These are phyloP conservation scores for Malassezia sympodialis DNA, from an alignment of 1,284 basidiomycete species.

Conservation along the genomic window DNA sequence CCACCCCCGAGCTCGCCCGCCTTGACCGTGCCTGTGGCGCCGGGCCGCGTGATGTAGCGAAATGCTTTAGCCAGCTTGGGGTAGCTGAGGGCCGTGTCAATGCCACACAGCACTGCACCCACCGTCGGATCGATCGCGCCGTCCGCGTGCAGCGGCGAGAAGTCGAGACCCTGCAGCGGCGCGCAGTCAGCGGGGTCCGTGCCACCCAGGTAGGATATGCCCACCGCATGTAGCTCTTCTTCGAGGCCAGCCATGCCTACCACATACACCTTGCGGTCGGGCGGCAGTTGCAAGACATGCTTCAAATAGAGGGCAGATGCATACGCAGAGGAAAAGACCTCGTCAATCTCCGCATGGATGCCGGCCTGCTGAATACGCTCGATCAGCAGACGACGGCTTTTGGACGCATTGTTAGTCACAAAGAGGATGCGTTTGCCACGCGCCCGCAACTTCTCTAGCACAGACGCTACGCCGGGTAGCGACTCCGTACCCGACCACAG, in stretches of 20 bases:
- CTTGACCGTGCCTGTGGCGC: constrained; percentile 24
- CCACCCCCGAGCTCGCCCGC: constrained; percentile 58
- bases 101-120: constrained; percentile 78
- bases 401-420: constrained; percentile 96
- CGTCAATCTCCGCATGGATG: constrained; percentile 70
- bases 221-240: constrained; percentile 77
- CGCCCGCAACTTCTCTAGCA: constrained; percentile 37
- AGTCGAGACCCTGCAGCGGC: constrained; percentile 62
- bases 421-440: constrained; percentile 80
- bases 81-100: constrained; percentile 55
- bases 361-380: constrained; percentile 81
- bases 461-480: constrained; percentile 48
- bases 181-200: constrained; percentile 74
- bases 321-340: constrained; percentile 91
- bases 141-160: constrained; percentile 54
- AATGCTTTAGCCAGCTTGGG: constrained; percentile 87
- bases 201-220: constrained; percentile 70
- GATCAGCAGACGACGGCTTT: constrained; percentile 76
- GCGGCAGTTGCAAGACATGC: constrained; percentile 73
- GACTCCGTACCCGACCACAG: constrained; percentile 64
- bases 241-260: constrained; percentile 86
- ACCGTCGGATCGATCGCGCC: constrained; percentile 63
- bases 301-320: constrained; percentile 87
- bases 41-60: constrained; percentile 60
- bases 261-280: constrained; percentile 88